phyloP scores from a whole-genome alignment of 1,139 yeast species.

The Pichia inconspicua region DNA sequence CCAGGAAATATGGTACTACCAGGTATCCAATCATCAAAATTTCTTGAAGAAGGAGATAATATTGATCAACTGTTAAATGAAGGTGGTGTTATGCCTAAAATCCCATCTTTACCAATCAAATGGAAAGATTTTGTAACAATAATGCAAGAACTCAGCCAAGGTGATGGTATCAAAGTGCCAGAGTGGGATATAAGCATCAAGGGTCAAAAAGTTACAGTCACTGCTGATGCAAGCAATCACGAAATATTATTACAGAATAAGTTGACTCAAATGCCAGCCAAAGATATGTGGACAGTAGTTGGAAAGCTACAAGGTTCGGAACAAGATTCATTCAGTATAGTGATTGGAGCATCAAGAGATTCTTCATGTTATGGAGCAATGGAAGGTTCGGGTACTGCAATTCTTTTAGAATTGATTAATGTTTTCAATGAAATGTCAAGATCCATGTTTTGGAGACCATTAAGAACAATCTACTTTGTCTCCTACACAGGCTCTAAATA shows the following conservation, averaged over 20 bases:
- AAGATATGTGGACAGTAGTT: slow-evolving; percentile 69
- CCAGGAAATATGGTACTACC: slow-evolving; percentile 81
- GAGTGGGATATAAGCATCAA: slow-evolving; percentile 29
- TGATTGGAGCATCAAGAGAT: slow-evolving; percentile 83
- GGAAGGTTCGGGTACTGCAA: slow-evolving; percentile 70
- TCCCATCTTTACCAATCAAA: slow-evolving; percentile 74
- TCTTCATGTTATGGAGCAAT: slow-evolving; percentile 70
- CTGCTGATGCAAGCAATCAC: slow-evolving; percentile 31
- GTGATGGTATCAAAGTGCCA: slow-evolving; percentile 36
- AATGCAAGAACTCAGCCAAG: slow-evolving; percentile 32
- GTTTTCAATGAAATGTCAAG: slow-evolving; percentile 61
- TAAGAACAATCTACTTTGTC: slow-evolving; percentile 73
- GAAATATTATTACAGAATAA: slow-evolving; percentile 35
- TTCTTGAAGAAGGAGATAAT: slow-evolving; percentile 16
- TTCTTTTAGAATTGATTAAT: slow-evolving; percentile 64
- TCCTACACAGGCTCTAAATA: slow-evolving; percentile 84
- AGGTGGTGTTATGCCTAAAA: slow-evolving; percentile 52
- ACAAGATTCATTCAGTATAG: slow-evolving; percentile 63
- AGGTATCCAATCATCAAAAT: slow-evolving; percentile 35
- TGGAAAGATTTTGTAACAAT: slow-evolving; percentile 57
- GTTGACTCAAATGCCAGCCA: slow-evolving; percentile 49
- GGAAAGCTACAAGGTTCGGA: slow-evolving; percentile 78
- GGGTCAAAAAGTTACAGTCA: slow-evolving; percentile 24
- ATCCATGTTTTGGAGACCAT: slow-evolving; percentile 71
- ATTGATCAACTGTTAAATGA: slow-evolving; percentile 32